Percentiles rank a stretch among this genome's conserved stretches.
phyloP scores from a whole-genome alignment of 352 stramenopile species.

The Aphanomyces stellatus region DNA sequence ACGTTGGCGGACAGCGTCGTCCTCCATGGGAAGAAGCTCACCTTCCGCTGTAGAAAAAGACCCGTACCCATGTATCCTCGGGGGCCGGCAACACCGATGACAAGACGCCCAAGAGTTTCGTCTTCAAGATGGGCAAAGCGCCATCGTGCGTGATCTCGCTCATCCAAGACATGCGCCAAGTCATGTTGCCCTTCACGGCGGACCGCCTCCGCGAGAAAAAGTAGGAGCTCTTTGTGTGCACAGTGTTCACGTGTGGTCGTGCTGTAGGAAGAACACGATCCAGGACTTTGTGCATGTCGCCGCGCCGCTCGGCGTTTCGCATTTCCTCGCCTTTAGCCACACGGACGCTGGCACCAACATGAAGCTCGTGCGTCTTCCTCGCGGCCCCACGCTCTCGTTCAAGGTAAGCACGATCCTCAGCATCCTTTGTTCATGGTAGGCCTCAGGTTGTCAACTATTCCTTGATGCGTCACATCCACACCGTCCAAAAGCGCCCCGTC shows the following conservation, averaged over 20 bases:
- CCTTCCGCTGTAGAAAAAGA: slow-evolving; percentile 78
- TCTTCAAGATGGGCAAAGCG: slow-evolving; percentile 87
- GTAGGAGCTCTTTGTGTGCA: slow-evolving; percentile 11
- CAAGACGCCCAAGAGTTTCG: slow-evolving; percentile 85
- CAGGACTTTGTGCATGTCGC: slow-evolving; percentile 90
- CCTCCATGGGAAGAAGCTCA: not conserved
- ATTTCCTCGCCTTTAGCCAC: slow-evolving; percentile 95
- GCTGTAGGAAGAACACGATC: slow-evolving; percentile 70
- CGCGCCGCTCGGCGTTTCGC: slow-evolving; percentile 90
- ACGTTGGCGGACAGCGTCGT: slow-evolving; percentile 27
- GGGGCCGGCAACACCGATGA: slow-evolving; percentile 56
- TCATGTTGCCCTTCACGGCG: slow-evolving; percentile 94
- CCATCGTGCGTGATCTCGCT: slow-evolving; percentile 71
- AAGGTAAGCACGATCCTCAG: slow-evolving; percentile 23
- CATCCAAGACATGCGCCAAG: slow-evolving; percentile 87
- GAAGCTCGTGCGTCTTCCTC: slow-evolving; percentile 89
- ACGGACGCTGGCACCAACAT: slow-evolving; percentile 92
- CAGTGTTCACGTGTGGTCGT: not conserved
- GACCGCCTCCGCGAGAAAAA: slow-evolving; percentile 88
- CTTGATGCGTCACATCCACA: slow-evolving; percentile 88
- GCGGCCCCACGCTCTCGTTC: slow-evolving; percentile 94
- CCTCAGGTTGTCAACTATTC: slow-evolving; percentile 71
- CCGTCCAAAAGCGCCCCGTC: slow-evolving; percentile 87
- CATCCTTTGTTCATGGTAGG: not conserved
- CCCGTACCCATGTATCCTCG: slow-evolving; percentile 66